Conservation (phyloP, 768 basidiomycete genomes). For the Russula vinacea region DNA sequence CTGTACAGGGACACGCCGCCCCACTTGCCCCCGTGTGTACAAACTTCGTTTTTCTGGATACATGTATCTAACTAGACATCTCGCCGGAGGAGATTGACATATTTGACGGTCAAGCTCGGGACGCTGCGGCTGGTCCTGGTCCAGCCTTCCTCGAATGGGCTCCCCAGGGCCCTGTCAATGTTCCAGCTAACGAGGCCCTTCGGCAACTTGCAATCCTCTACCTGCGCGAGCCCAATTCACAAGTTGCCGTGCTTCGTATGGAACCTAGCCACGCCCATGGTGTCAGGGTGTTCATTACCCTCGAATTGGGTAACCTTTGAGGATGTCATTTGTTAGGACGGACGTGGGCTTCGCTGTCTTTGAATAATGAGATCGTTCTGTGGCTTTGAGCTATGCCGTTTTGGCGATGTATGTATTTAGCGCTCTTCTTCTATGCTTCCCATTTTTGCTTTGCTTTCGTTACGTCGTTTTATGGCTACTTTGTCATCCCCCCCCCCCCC, state of each 20-base stretch:
- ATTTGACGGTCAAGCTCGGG: neutral
- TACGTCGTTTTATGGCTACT: too few relatives aligned
- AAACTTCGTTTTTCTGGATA: neutral
- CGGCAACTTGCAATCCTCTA: neutral
- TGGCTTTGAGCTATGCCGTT: too few relatives aligned
- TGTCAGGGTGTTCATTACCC: neutral
- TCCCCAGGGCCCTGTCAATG: neutral
- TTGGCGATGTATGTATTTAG: neutral
- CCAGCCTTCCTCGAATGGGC: neutral
- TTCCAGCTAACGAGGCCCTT: neutral
- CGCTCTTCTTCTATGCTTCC: neutral
- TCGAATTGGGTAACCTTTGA: neutral
- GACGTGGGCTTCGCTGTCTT: too few relatives aligned
- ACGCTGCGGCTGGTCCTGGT: neutral
- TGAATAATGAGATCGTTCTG: too few relatives aligned
- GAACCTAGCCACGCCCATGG: neutral
- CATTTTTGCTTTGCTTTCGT: neutral
- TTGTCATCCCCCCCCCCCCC: too few relatives aligned
- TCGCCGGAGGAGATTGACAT: too few relatives aligned
- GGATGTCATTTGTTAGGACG: neutral
- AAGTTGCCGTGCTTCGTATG: neutral
- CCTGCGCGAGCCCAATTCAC: neutral
- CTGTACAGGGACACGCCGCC: neutral
- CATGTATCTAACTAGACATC: neutral
- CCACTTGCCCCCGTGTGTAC: neutral